phyloP scores from a whole-genome alignment of 306 rosid genomes.

The Pyrus pyrifolia region DNA sequence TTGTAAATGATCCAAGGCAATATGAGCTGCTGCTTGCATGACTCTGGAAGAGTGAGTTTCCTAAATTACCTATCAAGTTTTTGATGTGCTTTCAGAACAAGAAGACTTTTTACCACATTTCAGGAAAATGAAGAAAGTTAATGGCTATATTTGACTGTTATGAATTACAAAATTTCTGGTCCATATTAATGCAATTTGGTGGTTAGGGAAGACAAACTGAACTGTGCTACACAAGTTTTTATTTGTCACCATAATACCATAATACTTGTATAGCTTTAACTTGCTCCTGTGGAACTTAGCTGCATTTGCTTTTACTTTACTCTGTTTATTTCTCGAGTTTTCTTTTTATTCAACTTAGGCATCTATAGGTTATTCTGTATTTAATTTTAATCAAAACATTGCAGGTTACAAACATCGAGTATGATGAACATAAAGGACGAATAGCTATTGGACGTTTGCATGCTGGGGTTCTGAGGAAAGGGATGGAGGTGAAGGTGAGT shows the following conservation, averaged over 20 bases:
- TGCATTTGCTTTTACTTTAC: not conserved
- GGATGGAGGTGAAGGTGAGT: constrained; percentile 86
- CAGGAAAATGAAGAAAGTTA: not conserved
- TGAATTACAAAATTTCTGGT: not conserved
- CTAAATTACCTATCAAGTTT: not conserved
- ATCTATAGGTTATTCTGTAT: not conserved
- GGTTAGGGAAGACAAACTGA: not conserved
- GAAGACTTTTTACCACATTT: not conserved
- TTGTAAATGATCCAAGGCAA: not conserved
- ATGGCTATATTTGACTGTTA: not conserved
- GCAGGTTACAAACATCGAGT: constrained; percentile 83
- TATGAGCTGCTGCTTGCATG: not conserved
- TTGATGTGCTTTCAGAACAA: not conserved
- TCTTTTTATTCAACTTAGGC: not conserved
- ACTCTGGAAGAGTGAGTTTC: not conserved
- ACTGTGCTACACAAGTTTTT: not conserved
- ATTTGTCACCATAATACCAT: not conserved
- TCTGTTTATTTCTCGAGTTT: not conserved
- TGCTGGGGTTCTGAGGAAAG: constrained; percentile 71
- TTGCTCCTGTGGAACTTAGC: not conserved
- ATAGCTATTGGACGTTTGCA: constrained; percentile 97
- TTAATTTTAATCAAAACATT: constrained; percentile 3
- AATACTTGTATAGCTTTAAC: not conserved
- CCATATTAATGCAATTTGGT: not conserved
- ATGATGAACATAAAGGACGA: constrained; percentile 95